These are phyloP conservation scores for Simplicillium aogashimaense DNA, from an alignment of 2,329 filamentous ascomycete species.

Conservation along the genomic window DNA sequence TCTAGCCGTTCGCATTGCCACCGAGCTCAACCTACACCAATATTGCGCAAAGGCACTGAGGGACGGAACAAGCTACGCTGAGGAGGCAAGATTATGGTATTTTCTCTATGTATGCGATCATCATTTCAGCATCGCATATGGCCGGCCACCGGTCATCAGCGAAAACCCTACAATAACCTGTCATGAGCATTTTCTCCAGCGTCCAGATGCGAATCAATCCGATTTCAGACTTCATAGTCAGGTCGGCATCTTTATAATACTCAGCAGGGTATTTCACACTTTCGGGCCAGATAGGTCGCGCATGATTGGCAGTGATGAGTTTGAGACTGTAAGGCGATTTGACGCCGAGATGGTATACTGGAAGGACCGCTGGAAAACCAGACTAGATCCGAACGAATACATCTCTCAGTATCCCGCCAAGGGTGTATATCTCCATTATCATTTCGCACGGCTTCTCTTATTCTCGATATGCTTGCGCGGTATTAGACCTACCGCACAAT, in stretches of 20 bases:
- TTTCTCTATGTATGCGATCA: slow-evolving; percentile 56
- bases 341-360: slow-evolving; percentile 22
- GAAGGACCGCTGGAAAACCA: slow-evolving; percentile 24
- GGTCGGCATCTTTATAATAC: slow-evolving; percentile 48
- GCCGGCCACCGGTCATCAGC: slow-evolving; percentile 46
- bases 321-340: slow-evolving; percentile 18
- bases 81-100: slow-evolving; percentile 52
- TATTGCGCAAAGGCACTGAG: slow-evolving; percentile 36
- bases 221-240: slow-evolving; percentile 49
- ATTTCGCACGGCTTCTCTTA: slow-evolving; percentile 39
- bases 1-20: slow-evolving; percentile 46
- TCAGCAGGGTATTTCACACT: slow-evolving; percentile 46
- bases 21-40: slow-evolving; percentile 45
- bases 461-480: slow-evolving; percentile 36
- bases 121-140: slow-evolving; percentile 54
- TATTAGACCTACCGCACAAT: slow-evolving; percentile 19
- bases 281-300: slow-evolving; percentile 45
- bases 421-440: slow-evolving; percentile 36
- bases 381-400: slow-evolving; percentile 29
- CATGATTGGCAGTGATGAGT: slow-evolving; percentile 19
- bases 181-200: slow-evolving; percentile 42
- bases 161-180: slow-evolving; percentile 47
- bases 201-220: slow-evolving; percentile 37
- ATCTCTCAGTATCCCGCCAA: slow-evolving; percentile 38
- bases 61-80: slow-evolving; percentile 35